Base-by-base conservation (phyloP, 2,329 filamentous ascomycete species). In the Cladophialophora exuberans region DNA sequence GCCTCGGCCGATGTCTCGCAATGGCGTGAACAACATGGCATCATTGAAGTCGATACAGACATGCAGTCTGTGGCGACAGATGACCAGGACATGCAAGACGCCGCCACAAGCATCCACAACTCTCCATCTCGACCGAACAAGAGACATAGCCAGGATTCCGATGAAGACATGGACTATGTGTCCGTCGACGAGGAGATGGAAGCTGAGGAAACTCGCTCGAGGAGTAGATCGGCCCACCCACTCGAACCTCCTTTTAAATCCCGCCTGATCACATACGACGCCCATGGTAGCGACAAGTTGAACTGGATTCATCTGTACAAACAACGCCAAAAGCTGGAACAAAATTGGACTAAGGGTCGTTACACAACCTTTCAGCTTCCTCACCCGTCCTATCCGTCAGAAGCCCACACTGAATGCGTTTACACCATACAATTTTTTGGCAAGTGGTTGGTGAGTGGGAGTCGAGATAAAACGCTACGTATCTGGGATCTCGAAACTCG, bases 271-370 rank as follows among this genome's bases (percentile, higher is more conserved):
- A 61, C 68, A 4, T 63, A 66, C 38, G 61, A 66, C 56, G 60
- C 66, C 3, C 68, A 71, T 39, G 73, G 73, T 7, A 61, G 67
- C 2, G 64, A 68, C 2, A 87, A 84, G 64, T 76, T 97, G 43
- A 96, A 95, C 71, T 99, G 93, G 92, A 88, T 91, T 49, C 90
- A 94, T 68, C 78, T 99, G 1, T 99, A 96, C 74, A 90, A 89
- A 62, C 89, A 96, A 77, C 86, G 94, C 57, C 83, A 86, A 52
- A 82, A 85, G 18, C 76, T 99, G 11, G 94, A 99, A 73, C 84
- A 87, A 6, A 97, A 99, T 69, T 99, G 94, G 94, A 85, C 90
- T 56, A 81, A 85, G 17, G 92, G 89, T 3, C 87, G 85, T 54
- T 96, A 83, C 69, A 84, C 80, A 2, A 95, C 92, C 61, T 97